Base-by-base conservation (phyloP, 768 basidiomycete species). In the Leccinum rimulosum region DNA sequence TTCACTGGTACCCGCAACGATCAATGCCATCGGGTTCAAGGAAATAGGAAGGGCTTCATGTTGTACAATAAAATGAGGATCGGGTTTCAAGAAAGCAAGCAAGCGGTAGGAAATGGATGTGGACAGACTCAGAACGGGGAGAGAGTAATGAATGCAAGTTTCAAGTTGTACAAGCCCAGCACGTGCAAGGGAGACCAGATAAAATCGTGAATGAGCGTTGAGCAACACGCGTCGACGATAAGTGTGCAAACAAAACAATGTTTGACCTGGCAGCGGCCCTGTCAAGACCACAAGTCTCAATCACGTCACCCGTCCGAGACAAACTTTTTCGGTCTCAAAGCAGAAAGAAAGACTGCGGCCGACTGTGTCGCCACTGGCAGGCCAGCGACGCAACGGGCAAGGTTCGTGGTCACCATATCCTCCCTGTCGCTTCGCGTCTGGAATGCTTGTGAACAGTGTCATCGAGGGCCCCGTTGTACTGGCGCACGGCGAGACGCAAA, bases 361-460 rank as follows among this genome's bases (percentile, higher is more conserved):
- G 73, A 74, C 47, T 82, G 81, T 63, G 67, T 81, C 52, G 66
- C 75, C 25, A 25, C 25, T 25, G 25, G 25, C 25, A 25, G 25
- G 25, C 25, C 12, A 73, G 66, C 14, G 82, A 83, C 61, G 57
- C 76, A 1, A 73, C 70, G 19, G 81, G 80, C 4, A 74, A 80
- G 47, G 61, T 68, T 22, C 80, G 73, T 92, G 88, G 87, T 82
- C 87, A 1, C 77, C 82, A n/a, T 83, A 85, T 67, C 86, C 89
- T 49, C 95, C 95, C 0, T 90, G 80, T 73, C 83, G 93, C 19
- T 93, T 96, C 68, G 84, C 84, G 9, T 54, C 80, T 1, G 95
- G 95, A 3, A 87, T 83, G 63, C 91, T 94, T 50, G 87, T 83
- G 70, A 96, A 96, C 40, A 86, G 80, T 54, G 91, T 94, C 68